A percentile compares a stretch with the other conserved stretches of the same genome.
These are phyloP conservation scores for Ochetophila trinervis DNA, from an alignment of 306 rosid species.

Conservation along the genomic window DNA sequence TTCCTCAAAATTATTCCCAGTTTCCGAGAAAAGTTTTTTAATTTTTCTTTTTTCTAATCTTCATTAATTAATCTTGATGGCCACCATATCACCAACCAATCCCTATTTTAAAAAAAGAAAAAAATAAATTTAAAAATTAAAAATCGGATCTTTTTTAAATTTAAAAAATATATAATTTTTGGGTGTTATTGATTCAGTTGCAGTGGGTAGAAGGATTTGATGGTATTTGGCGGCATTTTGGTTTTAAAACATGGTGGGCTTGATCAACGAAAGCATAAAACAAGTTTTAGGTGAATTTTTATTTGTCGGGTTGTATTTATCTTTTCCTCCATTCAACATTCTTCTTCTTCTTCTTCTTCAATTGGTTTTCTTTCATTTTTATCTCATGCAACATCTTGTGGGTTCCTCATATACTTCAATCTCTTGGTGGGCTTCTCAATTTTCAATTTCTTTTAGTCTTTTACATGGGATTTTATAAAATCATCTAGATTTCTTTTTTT, in stretches of 20 bases:
- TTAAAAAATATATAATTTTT: background rate
- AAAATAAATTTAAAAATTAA: background rate
- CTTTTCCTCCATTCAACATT: constrained; percentile 26
- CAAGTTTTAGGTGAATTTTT: constrained; percentile 52
- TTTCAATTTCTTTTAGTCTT: too few relatives aligned
- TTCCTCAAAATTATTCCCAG: constrained; percentile 21
- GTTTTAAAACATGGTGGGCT: constrained; percentile 35
- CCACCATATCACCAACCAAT: background rate
- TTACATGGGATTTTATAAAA: background rate
- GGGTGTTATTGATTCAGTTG: constrained; percentile 35
- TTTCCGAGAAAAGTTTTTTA: constrained; percentile 4
- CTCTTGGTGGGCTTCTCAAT: too few relatives aligned
- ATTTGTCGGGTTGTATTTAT: constrained; percentile 46
- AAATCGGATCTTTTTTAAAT: background rate
- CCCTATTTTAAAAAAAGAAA: background rate
- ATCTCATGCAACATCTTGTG: background rate
- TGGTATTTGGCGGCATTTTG: constrained; percentile 33
- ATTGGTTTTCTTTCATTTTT: background rate
- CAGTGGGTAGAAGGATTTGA: constrained; percentile 43
- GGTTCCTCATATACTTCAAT: too few relatives aligned
- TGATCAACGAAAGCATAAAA: constrained; percentile 20
- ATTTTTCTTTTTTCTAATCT: background rate
- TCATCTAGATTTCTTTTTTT: background rate
- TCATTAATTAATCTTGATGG: constrained; percentile 6
- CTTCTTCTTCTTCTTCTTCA: constrained; percentile 1